Evolutionary conservation across 257 asterid genomes (phyloP).

Genomic region (Penstemon eatonii): DNA sequence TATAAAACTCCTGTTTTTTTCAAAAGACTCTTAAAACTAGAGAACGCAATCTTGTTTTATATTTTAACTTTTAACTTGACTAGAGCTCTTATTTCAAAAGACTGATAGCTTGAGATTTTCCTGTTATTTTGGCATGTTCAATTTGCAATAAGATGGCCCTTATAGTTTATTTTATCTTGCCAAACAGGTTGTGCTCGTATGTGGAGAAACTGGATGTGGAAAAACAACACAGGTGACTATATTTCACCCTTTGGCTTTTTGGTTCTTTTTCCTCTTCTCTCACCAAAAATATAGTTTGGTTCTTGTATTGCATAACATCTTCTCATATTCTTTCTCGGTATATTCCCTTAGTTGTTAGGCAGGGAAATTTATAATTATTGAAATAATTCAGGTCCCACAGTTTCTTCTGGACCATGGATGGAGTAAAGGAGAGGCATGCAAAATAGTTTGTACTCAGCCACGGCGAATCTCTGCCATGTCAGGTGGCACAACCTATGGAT

Average conservation of each 20-base stretch:
- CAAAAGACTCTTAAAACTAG: not conserved
- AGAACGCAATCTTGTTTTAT: slow-evolving; percentile 7
- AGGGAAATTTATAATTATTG: slow-evolving; percentile 6
- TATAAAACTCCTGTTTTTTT: not conserved
- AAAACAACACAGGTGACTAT: slow-evolving; percentile 83
- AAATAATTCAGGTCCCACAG: slow-evolving; percentile 76
- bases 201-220: slow-evolving; percentile 99
- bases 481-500: slow-evolving; percentile 45
- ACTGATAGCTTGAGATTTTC: slow-evolving; percentile 15
- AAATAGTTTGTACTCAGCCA: slow-evolving; percentile 92
- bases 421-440: slow-evolving; percentile 80
- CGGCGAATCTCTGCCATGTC: slow-evolving; percentile 93
- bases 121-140: not conserved
- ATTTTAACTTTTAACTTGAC: slow-evolving; percentile 17
- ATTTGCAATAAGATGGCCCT: slow-evolving; percentile 4
- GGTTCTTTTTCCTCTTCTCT: slow-evolving; percentile 4
- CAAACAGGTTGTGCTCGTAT: slow-evolving; percentile 81
- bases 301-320: slow-evolving; percentile 8
- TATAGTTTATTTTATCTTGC: slow-evolving; percentile 26
- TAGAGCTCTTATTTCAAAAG: not conserved
- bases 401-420: slow-evolving; percentile 84
- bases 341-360: not conserved
- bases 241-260: slow-evolving; percentile 21
- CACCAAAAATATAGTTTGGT: slow-evolving; percentile 2
- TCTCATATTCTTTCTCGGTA: not conserved